Base-by-base conservation (phyloP, 257 asterid genomes). In the Solanum megistacrolobum region DNA sequence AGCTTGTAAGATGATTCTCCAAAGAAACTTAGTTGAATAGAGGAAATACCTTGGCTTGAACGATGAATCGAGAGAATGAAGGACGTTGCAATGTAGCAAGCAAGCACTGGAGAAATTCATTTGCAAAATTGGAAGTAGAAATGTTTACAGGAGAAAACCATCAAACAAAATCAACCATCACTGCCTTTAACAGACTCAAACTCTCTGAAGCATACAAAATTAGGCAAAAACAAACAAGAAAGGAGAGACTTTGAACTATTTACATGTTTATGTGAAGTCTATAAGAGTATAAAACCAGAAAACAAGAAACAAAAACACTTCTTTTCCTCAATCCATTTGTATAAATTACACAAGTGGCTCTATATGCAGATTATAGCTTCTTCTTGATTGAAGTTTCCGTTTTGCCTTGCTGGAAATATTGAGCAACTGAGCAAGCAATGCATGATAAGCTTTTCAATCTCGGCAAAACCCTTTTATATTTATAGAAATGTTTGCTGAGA, bases 401-500 rank as follows among this genome's bases (percentile, higher is more conserved):
- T 14, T 75, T 39, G 36, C 14, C 62, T 31, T 81, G 68, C 39
- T 16, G 18, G 85, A 81, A 81, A 3, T 38, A 75, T 38, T 10
- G 31, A 21, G 52, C 52, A 36, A 74, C 83, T 74, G 83, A 74
- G 52, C 11, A 5, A 75, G 83, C 32, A 75, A 75, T 75, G 58
- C 58, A 38, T 83, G 46, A 58, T 13, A 18, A 43, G 46, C 48
- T 21, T 52, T 87, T 74, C 83, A 85, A 58, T 86, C 90, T 89
- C 91, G 84, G 88, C 72, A 62, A 41, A 81, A 62, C 79, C 88
- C 73, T 52, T 86, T 89, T 72, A 85, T 72, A 87, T 82, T 87
- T 32, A 89, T 81, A 29, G 91, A 3, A 39, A 85, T 83, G 71
- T 66, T 12, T 90, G 92, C 85, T 90, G 93, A 88, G 92, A 90